A percentile compares a stretch with the other conserved stretches of the same genome.
phyloP scores from a whole-genome alignment of 2,329 filamentous ascomycete genomes.

The Annulohypoxylon truncatum region DNA sequence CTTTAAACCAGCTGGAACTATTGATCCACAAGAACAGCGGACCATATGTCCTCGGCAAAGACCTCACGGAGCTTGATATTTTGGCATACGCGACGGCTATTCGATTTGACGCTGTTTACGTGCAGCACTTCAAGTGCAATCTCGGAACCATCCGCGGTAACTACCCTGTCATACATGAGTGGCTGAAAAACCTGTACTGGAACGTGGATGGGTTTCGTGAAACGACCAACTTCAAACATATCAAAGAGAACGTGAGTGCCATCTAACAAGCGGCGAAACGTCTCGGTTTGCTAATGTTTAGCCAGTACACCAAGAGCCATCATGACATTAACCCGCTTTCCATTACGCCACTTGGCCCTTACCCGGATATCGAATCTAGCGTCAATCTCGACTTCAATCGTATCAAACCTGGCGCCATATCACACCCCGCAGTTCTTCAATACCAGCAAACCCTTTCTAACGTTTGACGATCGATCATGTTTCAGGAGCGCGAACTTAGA shows the following conservation, averaged over 20 bases:
- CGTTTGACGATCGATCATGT: conserved; percentile 12
- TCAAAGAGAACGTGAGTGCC: conserved; percentile 68
- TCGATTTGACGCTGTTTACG: conserved; percentile 71
- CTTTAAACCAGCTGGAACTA: conserved; percentile 69
- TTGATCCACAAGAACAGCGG: conserved; percentile 51
- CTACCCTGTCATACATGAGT: conserved; percentile 70
- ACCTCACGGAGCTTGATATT: conserved; percentile 70
- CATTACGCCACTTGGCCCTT: conserved; percentile 73
- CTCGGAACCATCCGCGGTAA: conserved; percentile 69
- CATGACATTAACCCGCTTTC: conserved; percentile 68
- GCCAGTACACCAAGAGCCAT: conserved; percentile 65
- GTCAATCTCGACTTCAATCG: conserved; percentile 62
- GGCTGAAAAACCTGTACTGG: conserved; percentile 70
- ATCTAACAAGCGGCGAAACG: background rate
- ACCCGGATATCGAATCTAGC: conserved; percentile 65
- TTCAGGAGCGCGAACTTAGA: background rate
- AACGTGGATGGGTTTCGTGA: conserved; percentile 64
- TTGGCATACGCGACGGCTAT: conserved; percentile 67
- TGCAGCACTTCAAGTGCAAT: conserved; percentile 76
- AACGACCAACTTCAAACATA: conserved; percentile 73
- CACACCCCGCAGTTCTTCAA: conserved; percentile 55
- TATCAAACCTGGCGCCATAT: conserved; percentile 60
- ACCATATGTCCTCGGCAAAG: conserved; percentile 66
- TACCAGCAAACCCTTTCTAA: conserved; percentile 44
- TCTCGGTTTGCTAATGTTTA: background rate